These are phyloP conservation scores for Alternaria rosae DNA, from an alignment of 2,329 filamentous ascomycete species.

Conservation along the genomic window DNA sequence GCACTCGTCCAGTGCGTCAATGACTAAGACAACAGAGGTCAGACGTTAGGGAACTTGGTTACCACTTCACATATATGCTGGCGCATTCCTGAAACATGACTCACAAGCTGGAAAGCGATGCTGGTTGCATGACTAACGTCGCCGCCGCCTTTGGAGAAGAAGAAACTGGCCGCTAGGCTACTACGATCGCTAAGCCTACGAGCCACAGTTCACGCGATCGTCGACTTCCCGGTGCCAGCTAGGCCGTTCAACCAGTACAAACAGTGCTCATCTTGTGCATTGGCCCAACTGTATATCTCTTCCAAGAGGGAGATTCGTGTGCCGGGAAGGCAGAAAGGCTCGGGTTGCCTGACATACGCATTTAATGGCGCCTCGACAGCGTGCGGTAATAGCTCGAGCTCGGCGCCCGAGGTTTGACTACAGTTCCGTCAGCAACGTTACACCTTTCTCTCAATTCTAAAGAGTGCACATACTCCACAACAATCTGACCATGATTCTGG, in stretches of 20 bases:
- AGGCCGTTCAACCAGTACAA: conserved; percentile 43
- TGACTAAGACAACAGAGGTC: conserved; percentile 10
- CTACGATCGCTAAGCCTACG: conserved; percentile 10
- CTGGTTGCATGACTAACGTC: conserved; percentile 23
- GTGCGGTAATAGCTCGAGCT: conserved; percentile 1
- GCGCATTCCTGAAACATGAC: not conserved
- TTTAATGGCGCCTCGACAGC: conserved; percentile 28
- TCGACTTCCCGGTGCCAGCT: conserved; percentile 46
- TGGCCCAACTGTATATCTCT: conserved; percentile 31
- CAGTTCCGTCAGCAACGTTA: not conserved
- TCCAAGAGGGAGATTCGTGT: conserved; percentile 35
- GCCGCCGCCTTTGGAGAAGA: conserved; percentile 24
- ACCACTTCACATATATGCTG: conserved; percentile 17
- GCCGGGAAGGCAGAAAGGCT: conserved; percentile 27
- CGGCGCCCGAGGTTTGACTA: not conserved
- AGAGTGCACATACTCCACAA: not conserved
- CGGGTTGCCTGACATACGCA: conserved; percentile 27
- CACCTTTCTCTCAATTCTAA: no score
- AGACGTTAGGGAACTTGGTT: not conserved
- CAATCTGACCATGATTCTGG: not conserved
- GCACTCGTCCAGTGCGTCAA: conserved; percentile 47
- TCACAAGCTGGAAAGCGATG: conserved; percentile 19
- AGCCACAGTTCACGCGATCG: conserved; percentile 37
- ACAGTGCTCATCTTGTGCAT: conserved; percentile 14
- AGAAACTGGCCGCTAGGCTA: conserved; percentile 27